Evolutionary conservation across 495 filamentous ascomycete genomes (phyloP), one percentile per base, ranked within the genome.

Genomic region (Durotheca rogersii): DNA sequence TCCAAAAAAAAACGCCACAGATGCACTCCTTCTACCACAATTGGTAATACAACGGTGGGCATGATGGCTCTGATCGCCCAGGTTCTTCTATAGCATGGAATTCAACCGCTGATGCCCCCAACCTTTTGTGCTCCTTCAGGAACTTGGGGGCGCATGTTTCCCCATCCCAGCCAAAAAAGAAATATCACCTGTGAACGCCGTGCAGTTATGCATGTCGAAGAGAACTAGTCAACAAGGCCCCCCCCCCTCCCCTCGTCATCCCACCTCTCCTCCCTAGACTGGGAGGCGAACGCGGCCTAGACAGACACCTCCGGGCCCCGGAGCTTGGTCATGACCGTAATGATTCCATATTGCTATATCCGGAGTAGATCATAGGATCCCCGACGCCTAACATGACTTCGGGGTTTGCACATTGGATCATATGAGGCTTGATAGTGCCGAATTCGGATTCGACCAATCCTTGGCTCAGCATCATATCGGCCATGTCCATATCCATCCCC

Each of bases 311-410:
- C 29, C 40, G 4, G 11, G 40, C 16, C 39, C 41, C 14, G 1
- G 31, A 19, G 30, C 19, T 19, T 18, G 6, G 6, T 60, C 33
- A 60, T 20, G 56, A 60, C 41, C 60, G 53, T 52, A 61, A 49
- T 15, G 60, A 61, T 47, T 66, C 60, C 60, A 66, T 63, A 37
- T 62, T 61, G 35, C 35, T 49, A 51, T 72, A 72, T 20, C 67
- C 64, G 12, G 64, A 64, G 39, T 69, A 72, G 29, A 77, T 75
- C 72, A 76, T 75, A 19, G 74, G 72, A 36, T 77, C 74, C 12
- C 68, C 72, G 49, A 75, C 66, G n/a, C 73, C 73, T 51, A 75
- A 56, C 72, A 76, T 77, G 14, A 75, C 71, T 40, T 74, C 71
- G 6, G 67, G 70, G 44, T 75, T 72, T 38, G 68, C 62, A 50